Evolutionary conservation across 2,329 filamentous ascomycete species (phyloP).

Genomic region (Zasmidium cellare): DNA sequence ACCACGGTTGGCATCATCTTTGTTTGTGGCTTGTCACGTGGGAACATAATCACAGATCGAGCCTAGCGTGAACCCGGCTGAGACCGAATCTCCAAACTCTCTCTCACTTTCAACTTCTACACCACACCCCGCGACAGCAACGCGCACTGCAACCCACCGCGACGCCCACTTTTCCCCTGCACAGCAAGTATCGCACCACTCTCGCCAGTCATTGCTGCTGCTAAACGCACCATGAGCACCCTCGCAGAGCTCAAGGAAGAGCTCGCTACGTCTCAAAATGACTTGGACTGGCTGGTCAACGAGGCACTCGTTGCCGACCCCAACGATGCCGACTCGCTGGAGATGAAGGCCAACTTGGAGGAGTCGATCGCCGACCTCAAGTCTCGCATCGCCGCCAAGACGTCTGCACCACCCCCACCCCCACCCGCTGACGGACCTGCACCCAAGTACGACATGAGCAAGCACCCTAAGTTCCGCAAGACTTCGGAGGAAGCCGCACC

Average conservation of each 20-base stretch:
- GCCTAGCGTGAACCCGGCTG: too few species aligned
- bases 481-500: conserved; percentile 24
- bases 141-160: not conserved
- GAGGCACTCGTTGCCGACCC: conserved; percentile 55
- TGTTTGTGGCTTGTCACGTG: too few species aligned
- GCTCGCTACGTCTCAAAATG: conserved; percentile 59
- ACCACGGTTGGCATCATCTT: too few species aligned
- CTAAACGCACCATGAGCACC: conserved; percentile 40
- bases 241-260: conserved; percentile 75
- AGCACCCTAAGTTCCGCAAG: conserved; percentile 69
- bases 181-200: not conserved
- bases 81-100: too few species aligned
- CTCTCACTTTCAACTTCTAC: too few species aligned
- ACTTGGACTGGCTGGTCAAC: conserved; percentile 25
- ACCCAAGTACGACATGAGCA: conserved; percentile 43
- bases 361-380: conserved; percentile 77
- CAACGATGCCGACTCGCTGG: conserved; percentile 74
- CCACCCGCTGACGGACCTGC: conserved; percentile 34
- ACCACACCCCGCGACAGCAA: not conserved
- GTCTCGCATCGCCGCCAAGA: conserved; percentile 75
- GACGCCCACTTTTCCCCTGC: not conserved
- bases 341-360: conserved; percentile 77
- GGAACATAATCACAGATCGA: too few species aligned
- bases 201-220: not conserved
- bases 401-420: conserved; percentile 44